phyloP scores from a whole-genome alignment of 176 grass and related monocot genomes.

The Cocos nucifera region DNA sequence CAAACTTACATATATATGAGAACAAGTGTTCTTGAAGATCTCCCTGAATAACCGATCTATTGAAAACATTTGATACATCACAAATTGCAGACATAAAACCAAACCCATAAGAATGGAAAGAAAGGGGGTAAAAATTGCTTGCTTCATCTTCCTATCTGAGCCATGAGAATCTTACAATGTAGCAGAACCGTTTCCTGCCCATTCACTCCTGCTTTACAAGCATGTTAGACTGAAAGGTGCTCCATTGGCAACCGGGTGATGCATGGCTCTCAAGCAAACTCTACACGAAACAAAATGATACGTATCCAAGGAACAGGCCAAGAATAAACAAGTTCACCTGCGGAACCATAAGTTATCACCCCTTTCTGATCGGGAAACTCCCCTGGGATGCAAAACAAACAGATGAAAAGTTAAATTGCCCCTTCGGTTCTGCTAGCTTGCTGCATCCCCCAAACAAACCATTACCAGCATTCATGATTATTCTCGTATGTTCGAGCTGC shows the following conservation, averaged over 20 bases:
- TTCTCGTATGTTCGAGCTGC: not conserved
- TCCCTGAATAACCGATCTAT: too few relatives aligned
- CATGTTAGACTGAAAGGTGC: slow-evolving; percentile 33
- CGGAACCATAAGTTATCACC: slow-evolving; percentile 28
- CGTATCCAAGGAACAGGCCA: not conserved
- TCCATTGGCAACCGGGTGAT: slow-evolving; percentile 37
- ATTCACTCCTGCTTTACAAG: slow-evolving; percentile 14
- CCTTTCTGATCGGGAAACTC: slow-evolving; percentile 28
- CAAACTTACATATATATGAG: too few relatives aligned
- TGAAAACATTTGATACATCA: too few relatives aligned
- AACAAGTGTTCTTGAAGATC: too few relatives aligned
- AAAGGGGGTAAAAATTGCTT: too few relatives aligned
- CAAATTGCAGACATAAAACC: too few relatives aligned
- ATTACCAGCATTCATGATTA: not conserved
- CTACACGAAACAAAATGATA: slow-evolving; percentile 38
- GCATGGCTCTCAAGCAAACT: slow-evolving; percentile 48
- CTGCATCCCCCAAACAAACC: not conserved
- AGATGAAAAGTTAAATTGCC: slow-evolving; percentile 31
- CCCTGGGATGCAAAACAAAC: slow-evolving; percentile 34
- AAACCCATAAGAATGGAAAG: too few relatives aligned
- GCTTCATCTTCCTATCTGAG: slow-evolving; percentile 34
- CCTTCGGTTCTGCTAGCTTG: not conserved
- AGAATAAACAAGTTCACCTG: slow-evolving; percentile 76
- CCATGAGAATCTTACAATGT: slow-evolving; percentile 46
- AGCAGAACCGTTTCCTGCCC: slow-evolving; percentile 32